Evolutionary conservation across 805 yeast species (phyloP), one percentile per base, ranked within the genome.

Genomic region (Suhomyces canberraensis): DNA sequence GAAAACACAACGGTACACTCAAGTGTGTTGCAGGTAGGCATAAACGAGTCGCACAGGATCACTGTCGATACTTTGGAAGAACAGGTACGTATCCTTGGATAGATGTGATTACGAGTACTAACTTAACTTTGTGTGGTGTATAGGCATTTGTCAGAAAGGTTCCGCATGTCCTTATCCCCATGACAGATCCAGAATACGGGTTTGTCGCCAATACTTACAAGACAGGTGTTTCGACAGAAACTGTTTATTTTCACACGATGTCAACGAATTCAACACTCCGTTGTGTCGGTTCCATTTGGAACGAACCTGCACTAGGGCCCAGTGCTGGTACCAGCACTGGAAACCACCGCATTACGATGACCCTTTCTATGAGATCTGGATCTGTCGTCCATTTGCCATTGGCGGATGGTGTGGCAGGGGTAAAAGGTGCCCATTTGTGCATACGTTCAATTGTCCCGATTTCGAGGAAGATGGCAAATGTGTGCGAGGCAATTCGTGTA

Each of bases 381-480:
- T 77, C 0, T 85, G 95, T 51, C 65, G 86, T 16, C 78, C 74
- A 19, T 86, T 85, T 62, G 73, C 90, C 4, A 48, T 79, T 22
- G 75, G 76, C 13, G 89, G 90, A 1, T 83, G 75, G 61, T 86
- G 95, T 56, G 73, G 64, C 20, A 56, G 75, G 16, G 95, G 93
- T 0, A 50, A 59, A 17, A 44, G 50, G 20, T 85, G 95, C 51
- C 66, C 72, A 4, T 70, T 73, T 31, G 56, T 71, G 24, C 95
- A 85, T 51, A 57, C 61, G 11, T 72, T 66, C 46, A 75, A 76
- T 40, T 85, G 95, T 58, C 91, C 95, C 0, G 91, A 84, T 50
- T 75, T 71, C 46, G 81, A 76, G 44, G 79, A 76, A 41, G 64
- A 64, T n/a, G 83, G 81, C 9, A 50, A 46, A 21, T 85, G 95